Evolutionary conservation across 176 grass and related monocot species (phyloP).

Genomic region (Oryza brachyantha): DNA sequence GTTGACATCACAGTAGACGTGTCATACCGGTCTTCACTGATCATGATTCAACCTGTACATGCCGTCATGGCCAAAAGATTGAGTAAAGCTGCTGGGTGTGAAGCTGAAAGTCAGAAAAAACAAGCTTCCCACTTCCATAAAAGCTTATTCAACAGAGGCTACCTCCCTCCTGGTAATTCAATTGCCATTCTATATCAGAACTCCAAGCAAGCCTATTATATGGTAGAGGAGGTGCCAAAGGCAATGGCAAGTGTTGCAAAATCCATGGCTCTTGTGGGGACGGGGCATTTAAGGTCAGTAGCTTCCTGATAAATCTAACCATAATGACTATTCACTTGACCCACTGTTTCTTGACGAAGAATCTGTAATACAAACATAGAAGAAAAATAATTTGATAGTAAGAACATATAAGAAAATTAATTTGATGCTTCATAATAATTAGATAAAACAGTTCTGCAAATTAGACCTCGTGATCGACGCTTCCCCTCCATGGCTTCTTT

Average conservation of each 20-base stretch:
- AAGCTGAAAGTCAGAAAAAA: neutral
- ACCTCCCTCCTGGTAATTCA: slow-evolving; percentile 29
- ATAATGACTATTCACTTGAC: slow-evolving; percentile 49
- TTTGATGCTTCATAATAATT: slow-evolving; percentile 9
- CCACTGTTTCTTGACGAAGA: slow-evolving; percentile 49
- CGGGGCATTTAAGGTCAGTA: slow-evolving; percentile 31
- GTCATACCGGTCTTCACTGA: slow-evolving; percentile 18
- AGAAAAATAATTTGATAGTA: slow-evolving; percentile 19
- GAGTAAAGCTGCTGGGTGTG: slow-evolving; percentile 21
- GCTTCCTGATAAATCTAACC: slow-evolving; percentile 35
- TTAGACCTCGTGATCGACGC: slow-evolving; percentile 53
- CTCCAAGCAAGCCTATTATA: slow-evolving; percentile 10
- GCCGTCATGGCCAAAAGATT: slow-evolving; percentile 26
- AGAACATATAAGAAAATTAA: slow-evolving; percentile 30
- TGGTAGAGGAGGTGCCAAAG: slow-evolving; percentile 24
- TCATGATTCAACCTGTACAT: slow-evolving; percentile 31
- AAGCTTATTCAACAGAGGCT: slow-evolving; percentile 24
- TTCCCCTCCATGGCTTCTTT: slow-evolving; percentile 98
- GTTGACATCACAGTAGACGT: slow-evolving; percentile 24
- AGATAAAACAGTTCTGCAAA: slow-evolving; percentile 26
- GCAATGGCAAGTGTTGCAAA: slow-evolving; percentile 33
- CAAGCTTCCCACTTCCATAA: slow-evolving; percentile 27
- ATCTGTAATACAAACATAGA: slow-evolving; percentile 38
- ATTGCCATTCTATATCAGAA: slow-evolving; percentile 27
- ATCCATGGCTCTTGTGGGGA: slow-evolving; percentile 8